Evolutionary conservation across 768 basidiomycete genomes (phyloP), one percentile per base, ranked within the genome.

Genomic region (Amanita muscaria): DNA sequence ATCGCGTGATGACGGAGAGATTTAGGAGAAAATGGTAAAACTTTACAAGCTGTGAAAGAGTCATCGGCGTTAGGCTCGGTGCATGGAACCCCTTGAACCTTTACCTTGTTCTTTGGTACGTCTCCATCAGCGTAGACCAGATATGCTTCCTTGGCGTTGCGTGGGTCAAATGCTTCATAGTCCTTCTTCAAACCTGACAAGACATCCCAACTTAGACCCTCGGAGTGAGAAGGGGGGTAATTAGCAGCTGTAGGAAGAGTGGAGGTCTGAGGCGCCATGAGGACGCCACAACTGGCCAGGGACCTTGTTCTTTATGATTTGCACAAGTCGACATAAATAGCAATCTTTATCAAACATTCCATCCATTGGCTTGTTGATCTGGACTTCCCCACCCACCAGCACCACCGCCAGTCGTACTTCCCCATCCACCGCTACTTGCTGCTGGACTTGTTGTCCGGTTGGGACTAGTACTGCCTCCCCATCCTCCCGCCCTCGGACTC

Each of bases 11-110:
- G 57, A 89, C 80, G 2, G 84, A 86, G 15, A 76, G 75, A 54
- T 81, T 82, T 41, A 89, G 56, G 7, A 89, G 70, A 61, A 83
- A 89, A 50, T 81, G 68, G 63, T 88, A 89, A 3, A 83, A 58
- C 53, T 70, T 75, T 0, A 74, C 64, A 32, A 83, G 58, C 83
- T 86, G 48, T 39, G 32, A 41, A 32, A 21, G 21, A 24, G 19
- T 7, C 3, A 18, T 16, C n/a, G n/a, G n/a, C n/a, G n/a, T n/a
- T n/a, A n/a, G n/a, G n/a, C n/a, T n/a, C n/a, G n/a, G n/a, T n/a
- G n/a, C n/a, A n/a, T n/a, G n/a, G n/a, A n/a, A n/a, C n/a, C n/a
- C n/a, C n/a, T n/a, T n/a, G n/a, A n/a, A n/a, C n/a, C n/a, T n/a
- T n/a, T 53, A 74, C 81, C 58, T 66, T 71, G 53, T 72, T 74